A percentile compares a stretch with the other conserved stretches of the same genome.
phyloP scores from a whole-genome alignment of 2,329 filamentous ascomycete species.

The Cytospora chrysosperma region DNA sequence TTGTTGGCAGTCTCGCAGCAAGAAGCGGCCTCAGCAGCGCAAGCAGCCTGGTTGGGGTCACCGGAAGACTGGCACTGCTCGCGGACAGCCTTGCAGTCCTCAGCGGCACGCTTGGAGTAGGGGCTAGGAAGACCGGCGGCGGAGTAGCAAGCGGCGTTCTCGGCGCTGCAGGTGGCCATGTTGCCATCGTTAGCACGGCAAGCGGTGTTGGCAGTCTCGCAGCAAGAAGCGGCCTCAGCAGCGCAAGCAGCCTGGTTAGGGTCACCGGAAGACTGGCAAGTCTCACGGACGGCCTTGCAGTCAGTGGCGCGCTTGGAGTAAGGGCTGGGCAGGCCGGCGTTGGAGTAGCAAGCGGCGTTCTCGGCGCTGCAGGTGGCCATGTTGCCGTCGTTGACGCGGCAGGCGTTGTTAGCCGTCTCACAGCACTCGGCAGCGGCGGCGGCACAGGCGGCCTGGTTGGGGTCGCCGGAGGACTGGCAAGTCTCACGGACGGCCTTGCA shows the following conservation, averaged over 20 bases:
- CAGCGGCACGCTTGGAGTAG: neutral
- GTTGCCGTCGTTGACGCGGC: slow-evolving; percentile 3
- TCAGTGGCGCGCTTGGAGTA: neutral
- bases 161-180: slow-evolving; percentile 1
- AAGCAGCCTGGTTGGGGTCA: neutral
- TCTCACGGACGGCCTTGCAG: neutral
- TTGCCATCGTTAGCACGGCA: slow-evolving; percentile 4
- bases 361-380: slow-evolving; percentile 1
- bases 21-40: neutral
- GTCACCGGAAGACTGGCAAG: slow-evolving; percentile 2
- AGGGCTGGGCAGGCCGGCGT: neutral
- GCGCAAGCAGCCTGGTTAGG: slow-evolving; percentile 7
- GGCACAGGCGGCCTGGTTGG: slow-evolving; percentile 10
- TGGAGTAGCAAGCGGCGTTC: slow-evolving; percentile 2
- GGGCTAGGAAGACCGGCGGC: neutral
- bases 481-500: neutral
- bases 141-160: slow-evolving; percentile 3
- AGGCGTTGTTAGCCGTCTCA: neutral
- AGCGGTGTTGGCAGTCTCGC: neutral
- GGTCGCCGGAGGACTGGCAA: neutral
- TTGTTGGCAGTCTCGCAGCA: neutral
- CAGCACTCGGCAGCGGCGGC: neutral
- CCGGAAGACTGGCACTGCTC: neutral
- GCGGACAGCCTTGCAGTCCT: neutral
- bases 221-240: neutral